phyloP scores from a whole-genome alignment of 2,329 filamentous ascomycete species.

The Trichoderma oligosporum region DNA sequence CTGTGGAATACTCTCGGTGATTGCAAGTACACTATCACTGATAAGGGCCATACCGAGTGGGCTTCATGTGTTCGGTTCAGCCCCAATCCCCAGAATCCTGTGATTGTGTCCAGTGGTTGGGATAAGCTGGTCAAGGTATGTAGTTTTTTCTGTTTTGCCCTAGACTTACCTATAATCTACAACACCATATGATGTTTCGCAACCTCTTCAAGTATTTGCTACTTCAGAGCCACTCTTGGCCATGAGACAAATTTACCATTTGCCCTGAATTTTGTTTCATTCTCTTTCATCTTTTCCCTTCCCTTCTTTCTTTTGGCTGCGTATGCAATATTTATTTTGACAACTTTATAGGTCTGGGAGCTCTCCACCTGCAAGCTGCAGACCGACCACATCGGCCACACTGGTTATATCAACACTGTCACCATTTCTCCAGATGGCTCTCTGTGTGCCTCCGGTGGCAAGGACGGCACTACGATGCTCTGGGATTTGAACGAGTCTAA shows the following conservation, averaged over 20 bases:
- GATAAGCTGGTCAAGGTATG: slow-evolving; percentile 99
- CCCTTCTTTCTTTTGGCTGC: background rate
- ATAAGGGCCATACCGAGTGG: slow-evolving; percentile 99
- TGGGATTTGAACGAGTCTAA: slow-evolving; percentile 99
- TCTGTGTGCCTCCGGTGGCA: slow-evolving; percentile 97
- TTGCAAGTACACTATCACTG: slow-evolving; percentile 99
- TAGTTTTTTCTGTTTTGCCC: slow-evolving; percentile 28
- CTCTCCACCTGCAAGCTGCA: slow-evolving; percentile 98
- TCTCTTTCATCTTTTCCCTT: slow-evolving; percentile 7
- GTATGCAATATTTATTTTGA: slow-evolving; percentile 11
- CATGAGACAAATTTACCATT: slow-evolving; percentile 96
- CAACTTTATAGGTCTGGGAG: slow-evolving; percentile 80
- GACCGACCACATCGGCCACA: slow-evolving; percentile 99
- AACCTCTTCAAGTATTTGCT: slow-evolving; percentile 96
- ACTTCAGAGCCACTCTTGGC: slow-evolving; percentile 95
- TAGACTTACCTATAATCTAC: slow-evolving; percentile 7
- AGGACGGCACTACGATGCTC: slow-evolving; percentile 99
- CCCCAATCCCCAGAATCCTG: slow-evolving; percentile 99
- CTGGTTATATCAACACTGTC: slow-evolving; percentile 99
- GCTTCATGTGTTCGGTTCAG: slow-evolving; percentile 99
- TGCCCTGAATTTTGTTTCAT: slow-evolving; percentile 63
- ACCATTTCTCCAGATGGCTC: slow-evolving; percentile 99
- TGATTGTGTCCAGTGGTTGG: slow-evolving; percentile 98
- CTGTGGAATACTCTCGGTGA: slow-evolving; percentile 99
- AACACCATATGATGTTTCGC: slow-evolving; percentile 78